Percentiles rank a stretch among this genome's conserved stretches.
Conservation (phyloP, 139 green algal genomes). For the Chlorella sp. region DNA sequence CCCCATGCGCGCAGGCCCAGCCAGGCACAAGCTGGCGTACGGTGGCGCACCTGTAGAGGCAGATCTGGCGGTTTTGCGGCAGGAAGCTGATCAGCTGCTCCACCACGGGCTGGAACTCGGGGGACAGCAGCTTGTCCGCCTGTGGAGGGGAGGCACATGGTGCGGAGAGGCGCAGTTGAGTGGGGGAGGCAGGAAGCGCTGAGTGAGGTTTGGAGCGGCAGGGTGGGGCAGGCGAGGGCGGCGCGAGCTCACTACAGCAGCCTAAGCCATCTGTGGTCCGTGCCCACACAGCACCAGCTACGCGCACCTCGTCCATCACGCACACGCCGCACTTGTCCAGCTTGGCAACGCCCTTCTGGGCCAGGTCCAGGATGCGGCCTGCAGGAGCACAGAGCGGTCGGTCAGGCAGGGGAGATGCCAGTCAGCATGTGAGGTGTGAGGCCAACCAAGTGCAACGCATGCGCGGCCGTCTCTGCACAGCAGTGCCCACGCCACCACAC, state of each 20-base stretch:
- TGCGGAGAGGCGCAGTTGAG: no score
- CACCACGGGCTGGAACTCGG: conserved; percentile 97
- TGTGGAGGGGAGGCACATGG: conserved; percentile 36
- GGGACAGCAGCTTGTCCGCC: conserved; percentile 97
- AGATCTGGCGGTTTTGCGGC: conserved; percentile 91
- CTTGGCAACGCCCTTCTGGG: conserved; percentile 94
- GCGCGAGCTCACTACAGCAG: not conserved
- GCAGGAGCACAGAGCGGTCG: no score
- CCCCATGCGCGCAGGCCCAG: no score
- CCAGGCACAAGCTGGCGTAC: no score
- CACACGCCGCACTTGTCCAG: conserved; percentile 88
- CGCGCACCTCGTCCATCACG: conserved; percentile 96
- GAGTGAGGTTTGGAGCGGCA: not conserved
- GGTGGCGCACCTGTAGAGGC: conserved; percentile 82
- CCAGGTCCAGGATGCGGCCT: conserved; percentile 95
- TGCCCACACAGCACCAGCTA: no score
- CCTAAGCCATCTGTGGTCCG: no score
- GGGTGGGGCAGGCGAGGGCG: not conserved
- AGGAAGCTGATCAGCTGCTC: conserved; percentile 95
- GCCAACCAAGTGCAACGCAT: no score
- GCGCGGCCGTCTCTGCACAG: no score
- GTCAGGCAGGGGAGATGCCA: no score
- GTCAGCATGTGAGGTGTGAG: no score
- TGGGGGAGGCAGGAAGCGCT: not conserved
- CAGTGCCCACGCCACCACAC: no score